Evolutionary conservation across 202 grass and related monocot genomes (phyloP), one percentile per base, ranked within the genome.

Genomic region (Schoenoplectus triqueter): DNA sequence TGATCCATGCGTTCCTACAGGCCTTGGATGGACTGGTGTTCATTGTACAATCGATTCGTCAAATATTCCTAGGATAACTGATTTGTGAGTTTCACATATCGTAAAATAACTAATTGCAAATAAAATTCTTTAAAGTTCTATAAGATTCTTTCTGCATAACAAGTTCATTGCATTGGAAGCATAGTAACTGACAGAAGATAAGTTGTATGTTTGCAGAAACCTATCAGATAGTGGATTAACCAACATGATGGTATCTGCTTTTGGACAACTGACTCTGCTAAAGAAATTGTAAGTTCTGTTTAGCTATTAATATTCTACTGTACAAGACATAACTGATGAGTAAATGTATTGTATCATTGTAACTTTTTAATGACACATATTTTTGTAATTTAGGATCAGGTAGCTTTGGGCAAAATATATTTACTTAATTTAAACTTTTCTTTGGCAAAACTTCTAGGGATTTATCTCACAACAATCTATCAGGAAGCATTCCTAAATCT

Each of bases 381-480:
- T 10, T 61, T 5, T 15, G 73, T 50, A 65, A 9, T 65, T 65
- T 2, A 65, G 62, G 6, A 65, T 9, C 21, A 6, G 0, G 13
- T 31, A 6, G 5, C 17, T 69, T 45, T 8, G n/a, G 17, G 20
- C 20, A 22, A 14, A 11, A 46, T 69, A 45, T n/a, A 45, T 3
- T 1, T 64, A 64, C 17, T 21, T 62, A 40, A 15, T 64, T 48
- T 54, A 60, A 60, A 10, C 77, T 75, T 46, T 75, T 83, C 48
- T 73, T 17, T 2, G 7, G 4, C 10, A 1, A 54, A 51, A 81
- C 40, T 85, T 69, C 31, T 73, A 95, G 88, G 87, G 88, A 95
- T 64, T 69, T 95, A 45, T 95, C 93, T 51, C 42, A 82, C 82
- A 91, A 92, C 19, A 89, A 79, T 68, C 83, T 95, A 14, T 87